Evolutionary conservation across 2,329 filamentous ascomycete genomes (phyloP).

Genomic region (Talaromyces sp.): DNA sequence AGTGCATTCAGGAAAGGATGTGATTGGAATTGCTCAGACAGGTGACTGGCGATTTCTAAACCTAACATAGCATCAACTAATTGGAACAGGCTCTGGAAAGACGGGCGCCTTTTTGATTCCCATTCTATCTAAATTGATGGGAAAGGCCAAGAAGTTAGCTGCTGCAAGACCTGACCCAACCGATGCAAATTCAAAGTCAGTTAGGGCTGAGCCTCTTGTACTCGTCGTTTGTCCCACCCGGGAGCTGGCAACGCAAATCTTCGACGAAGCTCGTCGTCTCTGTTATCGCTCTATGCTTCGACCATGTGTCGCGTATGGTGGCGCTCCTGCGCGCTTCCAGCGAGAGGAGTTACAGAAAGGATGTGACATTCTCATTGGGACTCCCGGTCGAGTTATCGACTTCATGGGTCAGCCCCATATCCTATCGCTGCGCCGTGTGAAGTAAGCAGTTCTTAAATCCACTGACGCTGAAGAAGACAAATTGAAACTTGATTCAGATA

Average conservation of each 20-base stretch:
- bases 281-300: slow-evolving; percentile 95
- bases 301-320: slow-evolving; percentile 87
- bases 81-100: slow-evolving; percentile 81
- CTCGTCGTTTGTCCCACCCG: slow-evolving; percentile 84
- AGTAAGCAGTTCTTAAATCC: slow-evolving; percentile 50
- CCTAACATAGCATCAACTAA: slow-evolving; percentile 19
- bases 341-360: slow-evolving; percentile 74
- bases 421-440: slow-evolving; percentile 74
- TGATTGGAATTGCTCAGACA: slow-evolving; percentile 90
- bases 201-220: slow-evolving; percentile 83
- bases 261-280: slow-evolving; percentile 87
- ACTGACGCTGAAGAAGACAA: background rate
- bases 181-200: slow-evolving; percentile 53
- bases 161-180: slow-evolving; percentile 64
- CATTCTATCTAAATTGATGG: slow-evolving; percentile 88
- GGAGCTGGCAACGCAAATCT: slow-evolving; percentile 91
- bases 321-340: slow-evolving; percentile 71
- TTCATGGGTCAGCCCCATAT: slow-evolving; percentile 73
- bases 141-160: slow-evolving; percentile 86
- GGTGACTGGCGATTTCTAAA: slow-evolving; percentile 57
- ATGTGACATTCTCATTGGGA: slow-evolving; percentile 86
- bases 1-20: slow-evolving; percentile 73
- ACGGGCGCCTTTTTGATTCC: slow-evolving; percentile 91
- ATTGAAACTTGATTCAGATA: slow-evolving; percentile 43
- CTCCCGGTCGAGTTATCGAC: slow-evolving; percentile 82